Evolutionary conservation across 495 filamentous ascomycete species (phyloP).

Genomic region (Aspergillus hancockii): DNA sequence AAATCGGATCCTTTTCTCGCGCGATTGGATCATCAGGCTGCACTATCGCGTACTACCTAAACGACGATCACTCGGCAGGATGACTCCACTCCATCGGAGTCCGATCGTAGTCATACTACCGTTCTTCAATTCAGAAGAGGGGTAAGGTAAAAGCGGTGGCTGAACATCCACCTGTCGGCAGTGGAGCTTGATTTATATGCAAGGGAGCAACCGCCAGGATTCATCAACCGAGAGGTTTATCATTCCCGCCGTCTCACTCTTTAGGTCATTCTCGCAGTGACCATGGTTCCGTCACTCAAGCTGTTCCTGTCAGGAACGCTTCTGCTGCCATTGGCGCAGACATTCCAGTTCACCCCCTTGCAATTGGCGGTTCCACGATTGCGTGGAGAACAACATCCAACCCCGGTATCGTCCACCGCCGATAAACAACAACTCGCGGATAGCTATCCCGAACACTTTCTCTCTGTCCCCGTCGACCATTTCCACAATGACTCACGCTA

Average conservation of each 20-base stretch:
- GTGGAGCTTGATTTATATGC: neutral
- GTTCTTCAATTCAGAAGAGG: neutral
- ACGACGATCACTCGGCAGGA: neutral
- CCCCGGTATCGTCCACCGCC: neutral
- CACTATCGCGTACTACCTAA: neutral
- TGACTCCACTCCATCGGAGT: neutral
- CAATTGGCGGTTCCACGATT: neutral
- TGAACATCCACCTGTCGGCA: neutral
- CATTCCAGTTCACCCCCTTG: neutral
- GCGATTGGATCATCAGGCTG: neutral
- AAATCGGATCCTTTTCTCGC: too few relatives aligned
- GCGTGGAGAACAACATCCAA: neutral
- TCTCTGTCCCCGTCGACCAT: constrained; percentile 71
- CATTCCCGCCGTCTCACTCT: neutral
- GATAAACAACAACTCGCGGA: neutral
- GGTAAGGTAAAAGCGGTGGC: neutral
- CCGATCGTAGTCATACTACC: neutral
- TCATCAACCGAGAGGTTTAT: neutral
- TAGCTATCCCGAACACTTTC: constrained; percentile 48
- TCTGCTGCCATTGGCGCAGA: neutral
- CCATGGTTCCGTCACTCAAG: neutral
- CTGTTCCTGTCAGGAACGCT: neutral
- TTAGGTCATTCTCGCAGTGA: neutral
- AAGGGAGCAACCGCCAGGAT: neutral
- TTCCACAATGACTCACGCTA: constrained; percentile 72